phyloP scores from a whole-genome alignment of 2,329 filamentous ascomycete species.

The Exophiala viscosa region DNA sequence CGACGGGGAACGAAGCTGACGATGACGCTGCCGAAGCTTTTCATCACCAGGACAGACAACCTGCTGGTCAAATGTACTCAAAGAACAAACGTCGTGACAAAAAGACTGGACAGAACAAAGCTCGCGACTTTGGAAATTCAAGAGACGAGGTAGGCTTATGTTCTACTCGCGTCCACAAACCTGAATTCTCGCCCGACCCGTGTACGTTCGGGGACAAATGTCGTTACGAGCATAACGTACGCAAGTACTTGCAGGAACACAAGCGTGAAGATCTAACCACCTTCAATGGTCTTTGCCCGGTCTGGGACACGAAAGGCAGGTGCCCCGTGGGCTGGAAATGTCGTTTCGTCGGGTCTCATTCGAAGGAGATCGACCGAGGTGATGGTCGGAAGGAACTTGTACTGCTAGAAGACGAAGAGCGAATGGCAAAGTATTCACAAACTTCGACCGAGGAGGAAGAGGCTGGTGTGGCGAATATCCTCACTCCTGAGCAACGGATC shows the following conservation, averaged over 20 bases:
- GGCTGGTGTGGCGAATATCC: conserved; percentile 70
- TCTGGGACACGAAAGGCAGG: conserved; percentile 70
- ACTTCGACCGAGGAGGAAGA: conserved; percentile 35
- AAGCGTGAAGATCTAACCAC: conserved; percentile 75
- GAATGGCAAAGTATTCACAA: conserved; percentile 20
- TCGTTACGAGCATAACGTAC: conserved; percentile 76
- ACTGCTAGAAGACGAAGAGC: conserved; percentile 54
- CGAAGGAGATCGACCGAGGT: conserved; percentile 69
- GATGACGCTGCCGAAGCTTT: conserved; percentile 61
- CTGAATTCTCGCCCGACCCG: conserved; percentile 74
- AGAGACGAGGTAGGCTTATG: conserved; percentile 75
- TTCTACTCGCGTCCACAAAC: conserved; percentile 63
- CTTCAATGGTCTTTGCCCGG: conserved; percentile 73
- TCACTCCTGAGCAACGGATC: conserved; percentile 67
- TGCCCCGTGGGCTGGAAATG: conserved; percentile 92
- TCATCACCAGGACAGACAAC: conserved; percentile 40
- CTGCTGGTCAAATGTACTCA: conserved; percentile 35
- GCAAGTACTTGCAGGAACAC: conserved; percentile 77
- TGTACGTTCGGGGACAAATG: conserved; percentile 80
- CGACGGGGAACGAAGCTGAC: conserved; percentile 40
- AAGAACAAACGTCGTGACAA: conserved; percentile 56
- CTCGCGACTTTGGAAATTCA: conserved; percentile 74
- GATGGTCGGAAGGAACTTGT: conserved; percentile 82
- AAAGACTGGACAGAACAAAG: conserved; percentile 74
- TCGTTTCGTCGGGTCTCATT: conserved; percentile 83